These are phyloP conservation scores for Chlorella sorokiniana DNA, from an alignment of 139 green algal genomes.

Conservation along the genomic window DNA sequence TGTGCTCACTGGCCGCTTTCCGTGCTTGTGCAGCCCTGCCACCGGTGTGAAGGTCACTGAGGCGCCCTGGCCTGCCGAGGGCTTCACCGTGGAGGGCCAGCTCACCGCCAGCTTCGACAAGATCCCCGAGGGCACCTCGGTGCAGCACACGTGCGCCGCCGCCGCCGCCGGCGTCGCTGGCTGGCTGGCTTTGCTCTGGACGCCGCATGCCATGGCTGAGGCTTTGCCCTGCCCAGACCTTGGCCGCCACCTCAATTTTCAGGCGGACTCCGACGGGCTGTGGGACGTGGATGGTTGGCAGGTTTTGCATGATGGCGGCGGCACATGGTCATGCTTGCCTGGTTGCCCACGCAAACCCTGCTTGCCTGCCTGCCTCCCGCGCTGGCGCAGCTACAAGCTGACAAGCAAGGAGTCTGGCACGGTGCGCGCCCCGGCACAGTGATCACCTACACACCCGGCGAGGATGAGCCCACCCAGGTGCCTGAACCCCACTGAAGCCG, in stretches of 20 bases:
- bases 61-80: constrained; percentile 13
- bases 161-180: no score
- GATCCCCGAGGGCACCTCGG: constrained; percentile 37
- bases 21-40: constrained; percentile 21
- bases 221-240: no score
- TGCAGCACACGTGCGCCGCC: constrained; percentile 15
- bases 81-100: constrained; percentile 20
- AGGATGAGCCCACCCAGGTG: constrained; percentile 9
- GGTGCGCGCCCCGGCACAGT: background rate
- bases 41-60: constrained; percentile 25
- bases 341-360: background rate
- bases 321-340: background rate
- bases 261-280: background rate
- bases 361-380: background rate
- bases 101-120: constrained; percentile 31
- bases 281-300: background rate
- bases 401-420: constrained; percentile 4
- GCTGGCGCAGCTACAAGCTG: constrained; percentile 29
- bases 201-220: background rate
- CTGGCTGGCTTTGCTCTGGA: background rate
- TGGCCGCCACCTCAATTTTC: no score
- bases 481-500: no score
- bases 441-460: constrained; percentile 18
- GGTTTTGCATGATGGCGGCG: background rate
- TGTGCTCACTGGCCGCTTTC: background rate